Percentiles rank a stretch among this genome's conserved stretches.
phyloP scores from a whole-genome alignment of 2,329 filamentous ascomycete species.

The Ophiobolus disseminans region DNA sequence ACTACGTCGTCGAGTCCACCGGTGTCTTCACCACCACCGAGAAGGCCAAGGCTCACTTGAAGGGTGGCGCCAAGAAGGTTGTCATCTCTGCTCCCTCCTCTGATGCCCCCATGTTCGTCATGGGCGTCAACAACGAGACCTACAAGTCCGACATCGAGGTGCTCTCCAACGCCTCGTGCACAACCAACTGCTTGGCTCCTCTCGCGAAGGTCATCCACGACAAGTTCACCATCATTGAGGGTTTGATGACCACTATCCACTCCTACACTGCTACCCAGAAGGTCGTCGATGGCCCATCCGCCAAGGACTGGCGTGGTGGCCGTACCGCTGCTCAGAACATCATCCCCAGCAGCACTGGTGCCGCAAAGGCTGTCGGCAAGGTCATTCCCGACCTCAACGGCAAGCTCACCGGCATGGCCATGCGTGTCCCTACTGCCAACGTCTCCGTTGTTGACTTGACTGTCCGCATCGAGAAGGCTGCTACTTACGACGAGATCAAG shows the following conservation, averaged over 20 bases:
- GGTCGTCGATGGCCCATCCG: conserved; percentile 96
- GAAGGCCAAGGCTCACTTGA: conserved; percentile 92
- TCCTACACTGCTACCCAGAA: conserved; percentile 99
- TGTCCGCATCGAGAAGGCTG: conserved; percentile 88
- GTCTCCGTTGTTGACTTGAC: conserved; percentile 99
- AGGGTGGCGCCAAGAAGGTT: conserved; percentile 96
- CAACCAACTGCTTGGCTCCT: conserved; percentile 99
- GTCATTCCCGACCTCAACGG: conserved; percentile 97
- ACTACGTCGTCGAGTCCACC: conserved; percentile 97
- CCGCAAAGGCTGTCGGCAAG: conserved; percentile 99
- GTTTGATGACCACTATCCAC: conserved; percentile 99
- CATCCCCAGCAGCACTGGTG: conserved; percentile 98
- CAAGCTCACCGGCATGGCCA: conserved; percentile 99
- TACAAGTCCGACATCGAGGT: conserved; percentile 92
- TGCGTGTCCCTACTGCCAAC: conserved; percentile 98
- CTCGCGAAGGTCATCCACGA: conserved; percentile 99
- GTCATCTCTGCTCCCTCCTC: conserved; percentile 84
- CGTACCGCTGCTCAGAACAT: conserved; percentile 99
- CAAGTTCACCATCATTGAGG: conserved; percentile 96
- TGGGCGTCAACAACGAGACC: conserved; percentile 95
- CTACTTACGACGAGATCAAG: conserved; percentile 93
- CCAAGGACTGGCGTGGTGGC: conserved; percentile 99
- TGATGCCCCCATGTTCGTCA: conserved; percentile 99
- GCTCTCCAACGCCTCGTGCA: conserved; percentile 99
- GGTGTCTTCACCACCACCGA: conserved; percentile 99